phyloP scores from a whole-genome alignment of 306 rosid species.

The Acmispon strigosus region DNA sequence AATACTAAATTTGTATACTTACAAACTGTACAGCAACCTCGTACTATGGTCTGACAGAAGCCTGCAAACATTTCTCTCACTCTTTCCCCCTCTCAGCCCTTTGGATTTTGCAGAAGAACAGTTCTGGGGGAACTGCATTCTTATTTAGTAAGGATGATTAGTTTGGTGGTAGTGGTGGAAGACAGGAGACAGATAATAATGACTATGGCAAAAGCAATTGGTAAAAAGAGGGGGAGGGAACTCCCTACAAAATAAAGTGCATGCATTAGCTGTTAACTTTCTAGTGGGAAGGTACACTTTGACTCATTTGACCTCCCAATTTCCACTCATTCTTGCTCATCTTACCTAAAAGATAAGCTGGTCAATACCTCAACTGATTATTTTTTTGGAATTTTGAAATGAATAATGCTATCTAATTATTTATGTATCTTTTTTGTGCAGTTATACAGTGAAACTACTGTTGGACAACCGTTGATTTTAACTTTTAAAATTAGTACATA shows the following conservation, averaged over 20 bases:
- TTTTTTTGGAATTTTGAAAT: not conserved
- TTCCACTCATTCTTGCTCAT: conserved; percentile 7
- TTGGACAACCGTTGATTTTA: too few relatives aligned
- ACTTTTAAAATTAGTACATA: not conserved
- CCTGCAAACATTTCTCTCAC: not conserved
- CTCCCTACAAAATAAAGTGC: conserved; percentile 71
- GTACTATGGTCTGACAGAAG: conserved; percentile 23
- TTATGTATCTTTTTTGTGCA: not conserved
- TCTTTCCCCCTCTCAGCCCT: too few relatives aligned
- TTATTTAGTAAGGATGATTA: conserved; percentile 10
- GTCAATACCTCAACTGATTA: not conserved
- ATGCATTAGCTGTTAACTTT: conserved; percentile 46
- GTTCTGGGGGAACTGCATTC: conserved; percentile 12
- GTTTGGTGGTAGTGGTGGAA: conserved; percentile 33
- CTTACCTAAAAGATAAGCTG: not conserved
- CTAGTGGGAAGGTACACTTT: conserved; percentile 29
- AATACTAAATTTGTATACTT: conserved; percentile 20
- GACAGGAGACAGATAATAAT: conserved; percentile 53
- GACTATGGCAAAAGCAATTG: conserved; percentile 49
- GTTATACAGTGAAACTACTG: not conserved
- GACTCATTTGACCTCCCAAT: conserved; percentile 31
- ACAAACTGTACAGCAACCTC: conserved; percentile 21
- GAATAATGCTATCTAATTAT: not conserved
- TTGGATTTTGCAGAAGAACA: conserved; percentile 30
- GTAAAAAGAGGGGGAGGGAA: conserved; percentile 74